Evolutionary conservation across 257 asterid genomes (phyloP).

Genomic region (Solanum virginianum): DNA sequence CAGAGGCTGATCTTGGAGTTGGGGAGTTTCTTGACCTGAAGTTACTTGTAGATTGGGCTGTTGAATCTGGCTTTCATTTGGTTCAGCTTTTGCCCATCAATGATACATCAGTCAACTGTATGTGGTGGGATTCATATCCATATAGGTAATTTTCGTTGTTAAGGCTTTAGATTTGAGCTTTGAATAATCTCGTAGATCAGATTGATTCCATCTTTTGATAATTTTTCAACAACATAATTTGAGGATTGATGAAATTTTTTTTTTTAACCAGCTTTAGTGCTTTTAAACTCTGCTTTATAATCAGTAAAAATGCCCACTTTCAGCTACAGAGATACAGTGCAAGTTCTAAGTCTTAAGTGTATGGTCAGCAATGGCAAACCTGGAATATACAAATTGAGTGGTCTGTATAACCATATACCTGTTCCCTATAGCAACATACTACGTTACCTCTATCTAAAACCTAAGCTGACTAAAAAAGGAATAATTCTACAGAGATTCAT

Average conservation of each 20-base stretch:
- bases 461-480: not conserved
- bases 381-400: not conserved
- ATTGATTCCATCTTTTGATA: not conserved
- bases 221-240: not conserved
- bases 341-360: not conserved
- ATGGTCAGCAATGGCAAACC: not conserved
- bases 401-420: not conserved
- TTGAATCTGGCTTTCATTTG: slow-evolving; percentile 82
- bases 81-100: slow-evolving; percentile 93
- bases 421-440: not conserved
- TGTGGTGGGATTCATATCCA: slow-evolving; percentile 99
- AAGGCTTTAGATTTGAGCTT: not conserved
- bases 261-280: not conserved
- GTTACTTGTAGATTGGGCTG: slow-evolving; percentile 90
- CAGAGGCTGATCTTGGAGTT: slow-evolving; percentile 86
- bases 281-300: not conserved
- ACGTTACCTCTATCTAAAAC: not conserved
- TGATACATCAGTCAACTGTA: slow-evolving; percentile 87
- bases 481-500: not conserved
- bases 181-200: not conserved
- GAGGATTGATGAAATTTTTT: not conserved
- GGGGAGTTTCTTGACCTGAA: slow-evolving; percentile 98
- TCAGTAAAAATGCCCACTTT: not conserved
- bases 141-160: slow-evolving; percentile 51
- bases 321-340: not conserved